Percentiles rank a stretch among this genome's conserved stretches.
These are phyloP conservation scores for Petunia axillaris DNA, from an alignment of 257 asterid species.

Conservation along the genomic window DNA sequence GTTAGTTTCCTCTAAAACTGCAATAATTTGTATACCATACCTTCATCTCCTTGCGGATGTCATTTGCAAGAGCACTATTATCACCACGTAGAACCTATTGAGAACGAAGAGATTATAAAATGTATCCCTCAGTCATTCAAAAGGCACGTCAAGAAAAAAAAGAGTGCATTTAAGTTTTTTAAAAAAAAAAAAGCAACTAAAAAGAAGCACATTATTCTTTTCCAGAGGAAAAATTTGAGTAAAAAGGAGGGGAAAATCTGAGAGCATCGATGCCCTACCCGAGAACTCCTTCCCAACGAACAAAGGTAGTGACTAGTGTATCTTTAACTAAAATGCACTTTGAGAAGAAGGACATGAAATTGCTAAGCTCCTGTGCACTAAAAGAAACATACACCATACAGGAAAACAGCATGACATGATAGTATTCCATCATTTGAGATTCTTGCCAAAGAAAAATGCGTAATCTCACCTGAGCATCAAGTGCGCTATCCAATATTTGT, in stretches of 20 bases:
- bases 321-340: background rate
- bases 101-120: constrained; percentile 17
- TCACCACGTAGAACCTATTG: constrained; percentile 90
- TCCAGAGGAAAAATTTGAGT: background rate
- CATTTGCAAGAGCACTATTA: constrained; percentile 95
- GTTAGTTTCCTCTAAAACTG: constrained; percentile 8
- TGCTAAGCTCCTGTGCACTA: background rate
- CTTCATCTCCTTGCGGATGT: constrained; percentile 98
- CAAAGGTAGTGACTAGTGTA: background rate
- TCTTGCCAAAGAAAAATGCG: constrained; percentile 29
- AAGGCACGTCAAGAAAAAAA: background rate
- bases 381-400: background rate
- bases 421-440: constrained; percentile 24
- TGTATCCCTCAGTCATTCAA: background rate
- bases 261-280: background rate
- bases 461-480: constrained; percentile 83
- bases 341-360: background rate
- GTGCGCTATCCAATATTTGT: constrained; percentile 90
- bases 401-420: constrained; percentile 11
- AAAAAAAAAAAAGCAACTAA: background rate
- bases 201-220: background rate
- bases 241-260: background rate
- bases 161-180: background rate
- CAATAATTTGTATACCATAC: constrained; percentile 37
- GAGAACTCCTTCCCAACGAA: background rate